Base-by-base conservation (phyloP, 768 basidiomycete genomes). In the Clathrus columnatus region DNA sequence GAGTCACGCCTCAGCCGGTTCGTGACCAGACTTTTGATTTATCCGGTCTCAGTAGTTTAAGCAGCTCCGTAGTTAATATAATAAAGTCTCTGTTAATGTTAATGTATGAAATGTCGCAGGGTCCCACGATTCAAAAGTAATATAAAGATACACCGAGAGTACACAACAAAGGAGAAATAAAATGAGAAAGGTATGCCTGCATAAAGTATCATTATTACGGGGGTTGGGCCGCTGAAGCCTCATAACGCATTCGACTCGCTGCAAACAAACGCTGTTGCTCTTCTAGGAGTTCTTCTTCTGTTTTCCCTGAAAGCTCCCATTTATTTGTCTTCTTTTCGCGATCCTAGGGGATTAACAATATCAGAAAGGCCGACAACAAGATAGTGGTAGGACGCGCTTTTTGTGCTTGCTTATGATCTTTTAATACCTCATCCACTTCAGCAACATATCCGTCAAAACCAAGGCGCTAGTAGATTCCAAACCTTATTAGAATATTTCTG, bases 371-470 rank as follows among this genome's bases (percentile, higher is more conserved):
- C 14, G 26, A 30, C 23, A 21, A 14, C 21, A 42, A 27, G 24
- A 26, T 17, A 29, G 29, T 16, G 20, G 46, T 48, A 50, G 45
- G 47, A 44, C 50, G 45, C 28, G 24, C 8, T 80, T 95, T 97
- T 69, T 87, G 85, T 60, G 91, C 87, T 64, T 95, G 90, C 65
- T 97, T 98, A 72, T 96, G 93, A 62, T 96, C 95, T 68, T 93
- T 91, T 60, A 96, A 73, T 6, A 95, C 91, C 63, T 89, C 90
- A 65, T 94, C 85, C 0, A 96, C 90, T 64, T 97, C 93, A 4
- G 83, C 69, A 16, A 88, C 87, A 68, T 95, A 96, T 29, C 83
- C 79, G 60, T 96, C 92, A 64, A 96, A 97, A 20, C 94, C 96
- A 20, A 98, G 81, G 36, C 85, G 82, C 93, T 97, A 60, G 46